Evolutionary conservation across 371 early-diverging fungal genomes (phyloP).

Genomic region (Mucor piriformis): DNA sequence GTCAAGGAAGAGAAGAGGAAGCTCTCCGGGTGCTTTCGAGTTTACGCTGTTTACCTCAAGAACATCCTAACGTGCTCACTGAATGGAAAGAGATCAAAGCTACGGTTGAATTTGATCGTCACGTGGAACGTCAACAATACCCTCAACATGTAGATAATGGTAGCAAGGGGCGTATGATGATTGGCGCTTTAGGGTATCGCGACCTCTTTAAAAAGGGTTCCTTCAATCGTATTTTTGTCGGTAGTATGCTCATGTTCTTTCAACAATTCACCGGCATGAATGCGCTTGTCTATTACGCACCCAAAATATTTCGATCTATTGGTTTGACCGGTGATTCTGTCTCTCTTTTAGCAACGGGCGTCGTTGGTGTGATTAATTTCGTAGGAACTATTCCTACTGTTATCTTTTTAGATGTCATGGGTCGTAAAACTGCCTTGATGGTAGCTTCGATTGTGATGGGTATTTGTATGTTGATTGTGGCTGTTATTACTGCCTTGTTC

Average conservation of each 20-base stretch:
- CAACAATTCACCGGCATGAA: conserved; percentile 82
- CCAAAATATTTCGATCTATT: conserved; percentile 68
- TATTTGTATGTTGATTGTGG: conserved; percentile 48
- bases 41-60: conserved; percentile 64
- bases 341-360: conserved; percentile 67
- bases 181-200: conserved; percentile 61
- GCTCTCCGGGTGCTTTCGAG: conserved; percentile 71
- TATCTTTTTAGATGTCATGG: conserved; percentile 69
- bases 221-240: conserved; percentile 64
- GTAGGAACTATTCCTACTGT: conserved; percentile 61
- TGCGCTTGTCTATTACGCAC: conserved; percentile 74
- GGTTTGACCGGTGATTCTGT: conserved; percentile 59
- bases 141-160: conserved; percentile 34
- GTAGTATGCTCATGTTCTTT: conserved; percentile 67
- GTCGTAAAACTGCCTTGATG: conserved; percentile 59
- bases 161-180: conserved; percentile 22
- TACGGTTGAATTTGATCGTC: conserved; percentile 69
- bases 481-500: conserved; percentile 39
- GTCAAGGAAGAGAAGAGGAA: conserved; percentile 67
- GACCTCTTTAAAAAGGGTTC: conserved; percentile 72
- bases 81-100: conserved; percentile 81
- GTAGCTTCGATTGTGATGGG: conserved; percentile 45
- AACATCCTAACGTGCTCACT: conserved; percentile 58
- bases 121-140: conserved; percentile 40
- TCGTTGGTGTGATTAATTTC: conserved; percentile 75